phyloP scores from a whole-genome alignment of 495 filamentous ascomycete genomes.

The Astrothelium macrocarpum region DNA sequence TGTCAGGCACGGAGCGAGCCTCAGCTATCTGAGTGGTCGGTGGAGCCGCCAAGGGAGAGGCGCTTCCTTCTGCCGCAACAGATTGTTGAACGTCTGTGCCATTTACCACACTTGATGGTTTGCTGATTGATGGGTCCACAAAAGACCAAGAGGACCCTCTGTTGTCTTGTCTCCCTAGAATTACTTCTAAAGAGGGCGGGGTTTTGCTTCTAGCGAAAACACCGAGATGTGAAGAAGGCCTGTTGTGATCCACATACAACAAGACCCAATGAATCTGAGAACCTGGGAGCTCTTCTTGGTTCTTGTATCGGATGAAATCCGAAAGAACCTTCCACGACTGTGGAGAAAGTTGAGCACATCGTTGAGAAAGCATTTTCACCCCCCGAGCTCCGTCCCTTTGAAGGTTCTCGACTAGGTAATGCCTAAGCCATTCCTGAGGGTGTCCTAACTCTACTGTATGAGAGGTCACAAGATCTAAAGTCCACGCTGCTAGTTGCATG shows the following conservation, averaged over 20 bases:
- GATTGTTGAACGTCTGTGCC: not conserved
- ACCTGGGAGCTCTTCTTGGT: not conserved
- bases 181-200: not conserved
- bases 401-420: not conserved
- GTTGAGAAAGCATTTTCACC: not conserved
- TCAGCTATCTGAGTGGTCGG: not conserved
- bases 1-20: not conserved
- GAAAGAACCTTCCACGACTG: slow-evolving; percentile 2
- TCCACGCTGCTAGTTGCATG: slow-evolving; percentile 1
- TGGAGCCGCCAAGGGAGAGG: not conserved
- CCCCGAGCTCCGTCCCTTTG: not conserved
- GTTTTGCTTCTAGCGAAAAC: not conserved
- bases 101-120: not conserved
- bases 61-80: not conserved
- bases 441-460: not conserved
- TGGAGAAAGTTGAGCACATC: not conserved
- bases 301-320: not conserved
- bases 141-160: not conserved
- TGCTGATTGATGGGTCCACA: not conserved
- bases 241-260: not conserved
- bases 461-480: not conserved
- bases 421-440: slow-evolving; percentile 1
- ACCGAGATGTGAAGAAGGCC: not conserved
- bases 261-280: slow-evolving; percentile 4
- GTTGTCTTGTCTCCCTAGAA: not conserved